Evolutionary conservation across 805 yeast species (phyloP).

Genomic region (Spathaspora gorwiae): DNA sequence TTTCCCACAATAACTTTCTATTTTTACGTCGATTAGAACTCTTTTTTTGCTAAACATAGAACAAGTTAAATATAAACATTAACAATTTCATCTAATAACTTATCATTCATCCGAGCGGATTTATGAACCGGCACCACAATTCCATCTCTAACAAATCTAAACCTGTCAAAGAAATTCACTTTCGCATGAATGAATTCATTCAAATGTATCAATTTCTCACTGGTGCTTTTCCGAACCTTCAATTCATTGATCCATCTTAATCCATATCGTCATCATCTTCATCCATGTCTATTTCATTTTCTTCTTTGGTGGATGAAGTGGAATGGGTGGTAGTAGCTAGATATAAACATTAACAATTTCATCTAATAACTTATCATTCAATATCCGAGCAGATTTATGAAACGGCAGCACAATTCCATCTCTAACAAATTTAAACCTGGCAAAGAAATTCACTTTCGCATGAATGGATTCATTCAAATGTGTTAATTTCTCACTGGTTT

Average conservation of each 20-base stretch:
- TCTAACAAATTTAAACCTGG: background rate
- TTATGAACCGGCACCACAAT: background rate
- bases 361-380: slow-evolving; percentile 9
- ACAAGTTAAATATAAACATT: too few relatives aligned
- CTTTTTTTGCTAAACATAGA: too few relatives aligned
- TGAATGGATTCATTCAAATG: background rate
- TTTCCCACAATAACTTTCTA: too few relatives aligned
- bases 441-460: background rate
- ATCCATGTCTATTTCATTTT: slow-evolving; percentile 4
- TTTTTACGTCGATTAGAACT: too few relatives aligned
- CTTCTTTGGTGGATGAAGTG: too few relatives aligned
- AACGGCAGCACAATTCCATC: background rate
- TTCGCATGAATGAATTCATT: background rate
- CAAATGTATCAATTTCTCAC: slow-evolving; percentile 1
- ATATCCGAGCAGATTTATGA: slow-evolving; percentile 3
- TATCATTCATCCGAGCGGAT: slow-evolving; percentile 5
- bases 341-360: slow-evolving; percentile 4
- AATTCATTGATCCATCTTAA: slow-evolving; percentile 14
- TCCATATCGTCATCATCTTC: slow-evolving; percentile 10
- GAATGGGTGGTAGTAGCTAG: too few relatives aligned
- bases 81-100: slow-evolving; percentile 8
- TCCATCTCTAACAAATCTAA: background rate
- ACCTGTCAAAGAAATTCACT: background rate
- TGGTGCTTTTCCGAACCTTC: slow-evolving; percentile 1
- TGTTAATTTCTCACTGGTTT: slow-evolving; percentile 4